These are phyloP conservation scores for Saccharomycopsis phalli DNA, from an alignment of 1,139 yeast genomes.

Conservation along the genomic window DNA sequence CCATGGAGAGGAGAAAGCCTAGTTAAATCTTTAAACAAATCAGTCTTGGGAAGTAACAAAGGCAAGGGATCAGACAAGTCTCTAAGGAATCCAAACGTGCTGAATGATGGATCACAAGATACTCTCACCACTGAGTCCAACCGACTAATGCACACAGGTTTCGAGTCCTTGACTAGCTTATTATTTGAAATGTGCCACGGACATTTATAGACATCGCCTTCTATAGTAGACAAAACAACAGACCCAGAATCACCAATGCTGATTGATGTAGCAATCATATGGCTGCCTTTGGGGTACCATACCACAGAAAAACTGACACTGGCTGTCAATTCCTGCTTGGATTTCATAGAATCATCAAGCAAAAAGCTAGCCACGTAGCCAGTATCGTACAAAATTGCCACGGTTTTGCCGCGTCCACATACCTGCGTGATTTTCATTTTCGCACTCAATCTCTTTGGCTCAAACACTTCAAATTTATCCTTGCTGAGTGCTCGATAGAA, in stretches of 20 bases:
- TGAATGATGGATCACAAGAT: constrained; percentile 55
- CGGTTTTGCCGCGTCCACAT: constrained; percentile 30
- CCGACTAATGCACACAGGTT: constrained; percentile 46
- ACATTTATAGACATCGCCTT: constrained; percentile 54
- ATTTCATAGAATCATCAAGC: constrained; percentile 25
- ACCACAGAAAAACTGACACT: constrained; percentile 33
- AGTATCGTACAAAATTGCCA: constrained; percentile 40
- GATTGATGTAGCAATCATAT: constrained; percentile 47
- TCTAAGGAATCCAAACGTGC: constrained; percentile 61
- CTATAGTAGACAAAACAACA: constrained; percentile 52
- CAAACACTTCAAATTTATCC: constrained; percentile 43
- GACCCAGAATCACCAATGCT: constrained; percentile 67
- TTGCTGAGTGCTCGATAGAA: constrained; percentile 14
- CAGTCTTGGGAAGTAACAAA: constrained; percentile 36
- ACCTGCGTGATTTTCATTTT: constrained; percentile 28
- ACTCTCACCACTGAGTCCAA: constrained; percentile 51
- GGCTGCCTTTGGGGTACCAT: constrained; percentile 49
- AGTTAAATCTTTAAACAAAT: constrained; percentile 39
- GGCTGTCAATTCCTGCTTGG: constrained; percentile 28
- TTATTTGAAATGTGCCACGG: constrained; percentile 23
- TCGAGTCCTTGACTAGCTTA: constrained; percentile 28
- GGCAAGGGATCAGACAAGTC: constrained; percentile 55
- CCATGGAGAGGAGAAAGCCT: constrained; percentile 38
- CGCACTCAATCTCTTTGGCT: constrained; percentile 41
- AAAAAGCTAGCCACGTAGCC: constrained; percentile 43